Conservation (phyloP, 2,329 filamentous ascomycete genomes). For the Diaporthe vaccinii region DNA sequence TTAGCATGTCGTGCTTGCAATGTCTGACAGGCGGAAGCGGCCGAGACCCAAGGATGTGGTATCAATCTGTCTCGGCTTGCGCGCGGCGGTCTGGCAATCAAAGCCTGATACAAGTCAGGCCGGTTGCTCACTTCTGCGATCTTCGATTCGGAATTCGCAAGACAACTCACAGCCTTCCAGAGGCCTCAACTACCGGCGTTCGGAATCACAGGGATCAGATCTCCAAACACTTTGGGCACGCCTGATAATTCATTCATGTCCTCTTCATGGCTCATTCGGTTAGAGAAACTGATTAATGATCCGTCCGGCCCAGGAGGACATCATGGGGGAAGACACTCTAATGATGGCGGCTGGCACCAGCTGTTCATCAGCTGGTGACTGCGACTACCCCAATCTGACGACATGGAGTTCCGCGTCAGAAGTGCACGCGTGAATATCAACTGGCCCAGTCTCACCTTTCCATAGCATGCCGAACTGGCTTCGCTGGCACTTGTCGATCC, state of each 20-base stretch:
- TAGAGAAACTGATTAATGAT: background rate
- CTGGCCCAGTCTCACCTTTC: background rate
- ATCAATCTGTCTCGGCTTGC: constrained; percentile 27
- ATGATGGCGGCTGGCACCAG: constrained; percentile 5
- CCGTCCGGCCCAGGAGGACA: background rate
- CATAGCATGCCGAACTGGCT: background rate
- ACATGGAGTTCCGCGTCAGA: constrained; percentile 16
- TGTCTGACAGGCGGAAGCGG: constrained; percentile 20
- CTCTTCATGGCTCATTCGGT: background rate
- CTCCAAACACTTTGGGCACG: background rate
- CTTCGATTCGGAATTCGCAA: constrained; percentile 13
- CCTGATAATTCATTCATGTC: background rate
- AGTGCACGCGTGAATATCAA: background rate
- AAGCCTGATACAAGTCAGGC: background rate
- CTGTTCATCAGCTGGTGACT: background rate
- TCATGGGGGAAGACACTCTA: background rate
- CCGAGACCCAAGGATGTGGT: constrained; percentile 24
- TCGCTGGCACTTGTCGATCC: constrained; percentile 1
- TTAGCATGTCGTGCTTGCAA: constrained; percentile 3
- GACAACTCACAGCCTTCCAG: background rate
- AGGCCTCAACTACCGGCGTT: constrained; percentile 18
- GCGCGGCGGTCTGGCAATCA: constrained; percentile 22
- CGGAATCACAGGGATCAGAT: background rate
- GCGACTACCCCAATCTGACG: constrained; percentile 24
- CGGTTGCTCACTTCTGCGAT: constrained; percentile 34